Percentiles rank a stretch among this genome's conserved stretches.
Conservation (phyloP, 169 alveolate species). For the Cryptosporidium parvum region DNA sequence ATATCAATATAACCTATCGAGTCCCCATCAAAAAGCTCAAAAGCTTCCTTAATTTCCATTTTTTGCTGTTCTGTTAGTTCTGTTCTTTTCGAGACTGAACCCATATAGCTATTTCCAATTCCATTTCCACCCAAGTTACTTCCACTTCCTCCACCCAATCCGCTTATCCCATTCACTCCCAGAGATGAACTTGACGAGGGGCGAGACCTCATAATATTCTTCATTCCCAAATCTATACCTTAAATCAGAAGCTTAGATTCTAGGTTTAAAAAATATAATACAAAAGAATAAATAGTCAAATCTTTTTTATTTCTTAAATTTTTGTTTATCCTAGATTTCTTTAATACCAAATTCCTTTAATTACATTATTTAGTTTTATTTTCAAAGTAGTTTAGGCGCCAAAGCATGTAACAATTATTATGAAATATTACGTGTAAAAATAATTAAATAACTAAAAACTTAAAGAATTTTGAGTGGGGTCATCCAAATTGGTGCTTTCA, state of each 20-base stretch:
- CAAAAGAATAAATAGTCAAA: neutral
- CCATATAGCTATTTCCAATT: conserved; percentile 6
- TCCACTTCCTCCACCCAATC: conserved; percentile 65
- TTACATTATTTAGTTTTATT: neutral
- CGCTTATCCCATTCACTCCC: conserved; percentile 18
- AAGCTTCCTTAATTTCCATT: conserved; percentile 97
- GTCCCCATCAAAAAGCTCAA: conserved; percentile 97
- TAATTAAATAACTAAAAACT: neutral
- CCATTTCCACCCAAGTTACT: conserved; percentile 59
- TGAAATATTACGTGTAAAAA: neutral
- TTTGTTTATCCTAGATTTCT: neutral
- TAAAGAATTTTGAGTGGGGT: neutral
- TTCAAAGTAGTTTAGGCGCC: neutral
- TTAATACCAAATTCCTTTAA: neutral
- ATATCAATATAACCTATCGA: conserved; percentile 95
- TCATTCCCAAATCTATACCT: conserved; percentile 8
- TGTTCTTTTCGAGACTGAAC: conserved; percentile 75
- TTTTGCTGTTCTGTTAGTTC: conserved; percentile 88
- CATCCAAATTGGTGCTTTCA: neutral
- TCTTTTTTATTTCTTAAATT: neutral
- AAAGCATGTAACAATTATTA: neutral
- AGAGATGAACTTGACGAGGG: conserved; percentile 62
- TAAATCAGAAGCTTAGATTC: neutral
- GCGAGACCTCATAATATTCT: conserved; percentile 51
- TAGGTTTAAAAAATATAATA: neutral